Percentiles rank a stretch among this genome's conserved stretches.
phyloP scores from a whole-genome alignment of 1,139 yeast genomes.

The Candida mesenterica region DNA sequence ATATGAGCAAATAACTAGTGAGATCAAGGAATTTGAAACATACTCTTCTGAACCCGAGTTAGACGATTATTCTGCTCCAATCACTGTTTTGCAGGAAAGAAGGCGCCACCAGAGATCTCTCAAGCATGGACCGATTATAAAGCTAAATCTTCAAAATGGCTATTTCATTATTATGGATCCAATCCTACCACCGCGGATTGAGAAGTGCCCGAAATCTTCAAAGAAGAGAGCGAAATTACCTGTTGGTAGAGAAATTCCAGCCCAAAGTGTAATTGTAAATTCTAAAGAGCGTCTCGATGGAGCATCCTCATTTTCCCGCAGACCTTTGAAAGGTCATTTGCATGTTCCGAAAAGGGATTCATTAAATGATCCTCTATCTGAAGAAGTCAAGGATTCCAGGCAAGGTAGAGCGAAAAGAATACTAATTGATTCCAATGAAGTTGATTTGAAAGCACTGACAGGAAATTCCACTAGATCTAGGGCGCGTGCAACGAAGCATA shows the following conservation, averaged over 20 bases:
- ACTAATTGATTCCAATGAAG: no score
- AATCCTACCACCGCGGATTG: slow-evolving; percentile 26
- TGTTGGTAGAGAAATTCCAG: not conserved
- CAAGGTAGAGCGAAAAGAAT: no score
- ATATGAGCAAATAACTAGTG: slow-evolving; percentile 25
- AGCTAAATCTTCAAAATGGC: slow-evolving; percentile 29
- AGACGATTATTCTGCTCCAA: slow-evolving; percentile 22
- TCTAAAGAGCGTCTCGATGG: no score
- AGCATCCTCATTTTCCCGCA: no score
- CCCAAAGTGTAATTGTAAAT: no score
- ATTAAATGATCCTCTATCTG: no score
- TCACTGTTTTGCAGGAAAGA: slow-evolving; percentile 18
- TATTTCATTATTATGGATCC: slow-evolving; percentile 32
- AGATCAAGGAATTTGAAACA: slow-evolving; percentile 22
- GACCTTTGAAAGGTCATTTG: no score
- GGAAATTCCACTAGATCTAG: no score
- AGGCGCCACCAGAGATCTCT: slow-evolving; percentile 21
- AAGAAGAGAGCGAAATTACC: not conserved
- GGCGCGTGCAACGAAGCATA: no score
- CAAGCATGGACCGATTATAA: slow-evolving; percentile 26
- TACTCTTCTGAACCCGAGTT: slow-evolving; percentile 10
- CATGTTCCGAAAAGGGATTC: no score
- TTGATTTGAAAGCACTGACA: no score
- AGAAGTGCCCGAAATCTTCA: slow-evolving; percentile 5
- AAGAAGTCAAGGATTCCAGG: no score